These are phyloP conservation scores for Phytophthora palmivora DNA, from an alignment of 352 stramenopile species.

Conservation along the genomic window DNA sequence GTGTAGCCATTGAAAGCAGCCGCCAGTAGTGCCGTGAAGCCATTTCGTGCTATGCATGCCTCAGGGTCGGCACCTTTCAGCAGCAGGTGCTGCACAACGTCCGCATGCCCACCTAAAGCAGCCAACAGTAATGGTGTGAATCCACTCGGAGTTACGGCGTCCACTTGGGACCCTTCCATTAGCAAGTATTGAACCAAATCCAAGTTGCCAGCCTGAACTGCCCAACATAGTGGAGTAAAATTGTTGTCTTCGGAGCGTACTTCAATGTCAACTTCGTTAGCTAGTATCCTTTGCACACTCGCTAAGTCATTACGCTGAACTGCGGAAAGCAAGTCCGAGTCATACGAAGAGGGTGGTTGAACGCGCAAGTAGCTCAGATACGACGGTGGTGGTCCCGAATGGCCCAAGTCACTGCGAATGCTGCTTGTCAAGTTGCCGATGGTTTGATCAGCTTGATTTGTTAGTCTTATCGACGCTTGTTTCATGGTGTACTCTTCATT, in stretches of 20 bases:
- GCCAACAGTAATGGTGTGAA: slow-evolving; percentile 39
- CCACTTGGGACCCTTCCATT: slow-evolving; percentile 17
- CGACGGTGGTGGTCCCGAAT: slow-evolving; percentile 7
- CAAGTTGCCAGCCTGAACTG: slow-evolving; percentile 24
- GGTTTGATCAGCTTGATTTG: not conserved
- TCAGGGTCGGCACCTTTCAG: slow-evolving; percentile 32
- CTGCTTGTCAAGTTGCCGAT: slow-evolving; percentile 7
- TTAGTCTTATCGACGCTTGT: no score
- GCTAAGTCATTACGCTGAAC: slow-evolving; percentile 25
- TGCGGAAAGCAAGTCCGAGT: slow-evolving; percentile 17
- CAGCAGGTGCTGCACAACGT: slow-evolving; percentile 24
- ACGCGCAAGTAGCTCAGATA: slow-evolving; percentile 23
- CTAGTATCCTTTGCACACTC: slow-evolving; percentile 6
- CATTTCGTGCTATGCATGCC: slow-evolving; percentile 17
- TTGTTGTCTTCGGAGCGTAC: slow-evolving; percentile 21
- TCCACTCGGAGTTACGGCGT: slow-evolving; percentile 19
- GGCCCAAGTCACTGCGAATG: slow-evolving; percentile 15
- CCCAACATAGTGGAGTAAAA: slow-evolving; percentile 31
- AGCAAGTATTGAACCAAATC: slow-evolving; percentile 27
- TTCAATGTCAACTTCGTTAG: slow-evolving; percentile 25
- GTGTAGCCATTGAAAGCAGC: slow-evolving; percentile 19
- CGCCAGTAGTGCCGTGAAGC: slow-evolving; percentile 24
- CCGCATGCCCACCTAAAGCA: slow-evolving; percentile 20
- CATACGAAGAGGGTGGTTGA: not conserved
- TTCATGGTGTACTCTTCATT: no score